Base-by-base conservation (phyloP, 345 rosid species). In the Populus deltoides region DNA sequence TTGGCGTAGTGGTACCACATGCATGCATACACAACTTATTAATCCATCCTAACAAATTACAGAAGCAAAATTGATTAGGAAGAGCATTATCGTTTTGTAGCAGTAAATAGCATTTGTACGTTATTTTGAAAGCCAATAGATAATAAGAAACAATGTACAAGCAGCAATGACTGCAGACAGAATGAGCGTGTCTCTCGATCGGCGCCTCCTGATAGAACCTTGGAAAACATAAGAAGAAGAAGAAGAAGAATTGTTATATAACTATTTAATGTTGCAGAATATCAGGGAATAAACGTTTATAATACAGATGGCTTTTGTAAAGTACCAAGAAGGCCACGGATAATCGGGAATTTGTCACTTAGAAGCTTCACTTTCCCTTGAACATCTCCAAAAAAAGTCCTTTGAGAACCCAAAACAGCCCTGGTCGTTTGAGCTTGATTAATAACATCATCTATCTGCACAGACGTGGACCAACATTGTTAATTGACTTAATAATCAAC, bases 381-480 rank as follows among this genome's bases (percentile, higher is more conserved):
- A 78, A 97, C 95, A 88, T 92, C 98, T 78, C 97, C 95, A 82
- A 97, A 91, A 82, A 92, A 61, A 68, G 90, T 72, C 82, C 97
- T 88, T 80, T 97, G 99, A 79, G 97, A 92, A 78, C 96, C 97
- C 82, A 94, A 86, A 49, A 82, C 97, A 53, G 96, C 86, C 80
- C 97, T 89, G 75, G 99, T 92, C 16, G 97, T 83, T 85, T 97
- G 97, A 79, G 97, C 99, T 91, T 94, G 98, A 87, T 82, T 87
- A 73, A 97, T 97, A 33, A 97, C 98, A 72, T 97, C 98, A 85
- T 94, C 97, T 77, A 94, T 94, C 99, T 97, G 88, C 74, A 74
- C 20, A 74, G 47, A 78, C 68, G 43, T 36, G 69, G 82, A 80
- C 45, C 33, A 73, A 2, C 59, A 61, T 72, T 57, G 25, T 57